Evolutionary conservation across 345 rosid genomes (phyloP).

Genomic region (Excoecaria agallocha): DNA sequence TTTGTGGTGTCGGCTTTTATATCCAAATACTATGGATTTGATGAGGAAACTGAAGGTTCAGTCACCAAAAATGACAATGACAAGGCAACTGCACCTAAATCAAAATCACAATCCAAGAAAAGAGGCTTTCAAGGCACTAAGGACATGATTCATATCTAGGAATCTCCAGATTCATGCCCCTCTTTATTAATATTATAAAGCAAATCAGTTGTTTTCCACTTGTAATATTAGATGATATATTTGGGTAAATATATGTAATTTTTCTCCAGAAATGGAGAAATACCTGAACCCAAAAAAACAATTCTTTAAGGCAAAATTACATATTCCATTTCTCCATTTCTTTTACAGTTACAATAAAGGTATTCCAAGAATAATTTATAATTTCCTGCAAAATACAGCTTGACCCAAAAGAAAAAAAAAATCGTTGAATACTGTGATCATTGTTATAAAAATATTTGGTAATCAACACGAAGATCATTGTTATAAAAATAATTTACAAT

Average conservation of each 20-base stretch:
- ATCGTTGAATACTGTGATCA: background rate
- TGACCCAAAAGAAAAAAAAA: background rate
- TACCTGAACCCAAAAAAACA: background rate
- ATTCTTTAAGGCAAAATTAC: background rate
- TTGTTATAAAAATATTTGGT: no score
- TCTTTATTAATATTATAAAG: no score
- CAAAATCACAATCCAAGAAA: background rate
- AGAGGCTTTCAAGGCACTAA: slow-evolving; percentile 1
- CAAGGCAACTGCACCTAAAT: background rate
- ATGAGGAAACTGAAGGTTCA: no score
- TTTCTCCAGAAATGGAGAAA: no score
- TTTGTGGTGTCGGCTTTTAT: no score
- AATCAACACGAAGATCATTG: no score
- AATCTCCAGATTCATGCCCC: no score
- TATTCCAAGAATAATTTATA: slow-evolving; percentile 23
- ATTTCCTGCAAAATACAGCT: slow-evolving; percentile 16
- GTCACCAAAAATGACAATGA: slow-evolving; percentile 5
- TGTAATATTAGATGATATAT: no score
- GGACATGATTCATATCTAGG: background rate
- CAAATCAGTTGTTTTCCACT: no score
- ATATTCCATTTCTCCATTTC: slow-evolving; percentile 15
- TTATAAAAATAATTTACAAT: no score
- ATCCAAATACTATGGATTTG: no score
- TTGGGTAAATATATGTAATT: no score
- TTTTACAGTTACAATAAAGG: background rate